phyloP scores from a whole-genome alignment of 1,139 yeast genomes.

The Petasospora rhodanensis region DNA sequence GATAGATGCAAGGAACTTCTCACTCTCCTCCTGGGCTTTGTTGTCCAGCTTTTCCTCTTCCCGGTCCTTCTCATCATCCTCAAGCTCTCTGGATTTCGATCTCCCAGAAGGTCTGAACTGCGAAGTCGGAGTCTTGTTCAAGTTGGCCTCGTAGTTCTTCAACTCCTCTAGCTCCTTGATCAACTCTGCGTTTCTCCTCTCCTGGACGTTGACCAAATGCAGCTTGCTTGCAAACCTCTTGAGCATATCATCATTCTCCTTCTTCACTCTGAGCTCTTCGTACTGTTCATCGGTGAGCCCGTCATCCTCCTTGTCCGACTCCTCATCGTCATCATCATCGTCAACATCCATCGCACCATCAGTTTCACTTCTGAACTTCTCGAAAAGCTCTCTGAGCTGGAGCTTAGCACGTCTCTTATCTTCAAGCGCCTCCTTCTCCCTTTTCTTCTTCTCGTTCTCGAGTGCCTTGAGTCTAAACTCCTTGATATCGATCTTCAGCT shows the following conservation, averaged over 20 bases:
- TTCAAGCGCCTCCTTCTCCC: conserved; percentile 45
- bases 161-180: conserved; percentile 23
- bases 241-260: conserved; percentile 23
- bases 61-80: conserved; percentile 21
- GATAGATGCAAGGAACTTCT: conserved; percentile 23
- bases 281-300: conserved; percentile 25
- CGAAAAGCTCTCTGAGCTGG: conserved; percentile 47
- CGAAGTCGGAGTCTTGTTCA: conserved; percentile 17
- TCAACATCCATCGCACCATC: conserved; percentile 14
- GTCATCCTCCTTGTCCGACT: conserved; percentile 28
- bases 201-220: conserved; percentile 20
- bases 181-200: conserved; percentile 22
- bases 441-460: conserved; percentile 51
- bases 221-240: conserved; percentile 25
- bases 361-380: conserved; percentile 36
- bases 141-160: conserved; percentile 17
- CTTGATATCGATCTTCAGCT: conserved; percentile 53
- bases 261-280: conserved; percentile 26
- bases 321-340: conserved; percentile 26
- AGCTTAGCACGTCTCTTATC: conserved; percentile 51
- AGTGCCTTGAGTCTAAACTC: conserved; percentile 60
- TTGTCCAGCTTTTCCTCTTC: conserved; percentile 28
- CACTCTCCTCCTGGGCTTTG: conserved; percentile 18
- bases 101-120: conserved; percentile 20
- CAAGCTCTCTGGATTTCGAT: conserved; percentile 18